Evolutionary conservation across 352 stramenopile genomes (phyloP), one percentile per base, ranked within the genome.

Genomic region (Phytophthora tentaculata): DNA sequence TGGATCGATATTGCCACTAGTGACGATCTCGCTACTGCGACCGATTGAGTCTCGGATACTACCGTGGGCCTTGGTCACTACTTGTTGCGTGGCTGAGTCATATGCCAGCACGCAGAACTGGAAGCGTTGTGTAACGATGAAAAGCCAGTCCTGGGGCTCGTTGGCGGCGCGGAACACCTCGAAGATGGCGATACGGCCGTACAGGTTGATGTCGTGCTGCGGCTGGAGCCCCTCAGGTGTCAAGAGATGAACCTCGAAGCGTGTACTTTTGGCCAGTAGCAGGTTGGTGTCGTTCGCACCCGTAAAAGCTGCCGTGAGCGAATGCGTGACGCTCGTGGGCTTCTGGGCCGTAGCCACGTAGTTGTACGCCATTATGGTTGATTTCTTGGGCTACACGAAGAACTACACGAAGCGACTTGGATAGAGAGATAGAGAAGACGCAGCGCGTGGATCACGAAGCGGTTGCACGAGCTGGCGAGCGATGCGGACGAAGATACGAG

Each of bases 301-400:
- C 20, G 92, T 97, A 74, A 98, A 98, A 24, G 80, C 71, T 1
- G 88, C 92, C n/a, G 90, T 96, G n/a, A 97, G 74, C 63, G 91
- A 93, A 77, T 98, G 90, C 29, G 91, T 97, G 24, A 98, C 92
- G 71, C 86, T 93, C 56, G 94, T 98, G 48, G 93, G 90, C 77
- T 97, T 97, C 67, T 98, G 94, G 43, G 93, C 90, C 50, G 93
- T 98, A 39, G 95, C 94, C 39, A 98, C 94, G 84, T 98, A 98
- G 72, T 94, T 96, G 73, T 92, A 95, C 29, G 85, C 74, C 86
- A 95, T 93, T 20, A 35, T 20, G 10, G 28, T n/a, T 22, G 23
- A 53, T 54, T 62, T 45, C 39, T 57, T 20, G 32, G 20, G 44
- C 44, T 71, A 17, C 19, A 74, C 24, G 7, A 22, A 20, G 14